A percentile compares a stretch with the other conserved stretches of the same genome.
Evolutionary conservation across 2,329 filamentous ascomycete species (phyloP).

Genomic region (Raffaelea albimanens): DNA sequence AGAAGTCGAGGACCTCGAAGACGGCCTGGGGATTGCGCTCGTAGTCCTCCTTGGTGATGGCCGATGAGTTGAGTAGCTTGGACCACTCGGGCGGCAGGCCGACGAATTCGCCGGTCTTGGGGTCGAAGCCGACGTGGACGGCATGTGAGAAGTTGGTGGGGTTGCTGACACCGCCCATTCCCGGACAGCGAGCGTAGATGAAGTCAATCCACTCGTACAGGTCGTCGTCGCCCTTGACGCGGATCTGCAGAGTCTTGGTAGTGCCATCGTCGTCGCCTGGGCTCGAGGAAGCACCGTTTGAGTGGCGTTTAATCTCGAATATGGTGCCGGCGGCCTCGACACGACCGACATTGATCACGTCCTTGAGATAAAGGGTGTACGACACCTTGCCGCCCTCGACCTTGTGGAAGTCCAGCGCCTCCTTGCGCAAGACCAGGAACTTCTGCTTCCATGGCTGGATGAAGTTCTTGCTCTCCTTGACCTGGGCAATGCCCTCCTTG

Average conservation of each 20-base stretch:
- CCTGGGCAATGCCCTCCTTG: constrained; percentile 73
- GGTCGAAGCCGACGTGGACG: constrained; percentile 95
- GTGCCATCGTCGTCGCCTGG: constrained; percentile 71
- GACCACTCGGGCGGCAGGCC: constrained; percentile 95
- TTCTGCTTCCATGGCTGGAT: constrained; percentile 84
- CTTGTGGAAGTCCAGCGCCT: constrained; percentile 91
- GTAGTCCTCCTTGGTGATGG: constrained; percentile 97
- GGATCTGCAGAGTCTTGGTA: constrained; percentile 78
- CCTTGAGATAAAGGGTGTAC: constrained; percentile 75
- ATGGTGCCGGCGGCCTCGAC: constrained; percentile 87
- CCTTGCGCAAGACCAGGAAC: constrained; percentile 85
- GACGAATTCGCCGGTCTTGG: constrained; percentile 88
- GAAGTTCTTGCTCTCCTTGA: constrained; percentile 85
- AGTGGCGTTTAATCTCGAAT: constrained; percentile 80
- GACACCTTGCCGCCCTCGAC: constrained; percentile 78
- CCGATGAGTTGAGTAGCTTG: constrained; percentile 87
- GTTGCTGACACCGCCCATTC: constrained; percentile 96
- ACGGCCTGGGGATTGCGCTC: constrained; percentile 88
- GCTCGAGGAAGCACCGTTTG: constrained; percentile 58
- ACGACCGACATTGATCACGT: constrained; percentile 81
- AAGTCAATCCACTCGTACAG: constrained; percentile 99
- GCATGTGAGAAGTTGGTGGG: constrained; percentile 97
- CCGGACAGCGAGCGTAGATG: constrained; percentile 92
- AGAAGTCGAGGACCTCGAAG: constrained; percentile 75
- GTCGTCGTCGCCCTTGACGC: constrained; percentile 91